Evolutionary conservation across 1,284 basidiomycete species (phyloP).

Genomic region (Papiliotrema laurentii): DNA sequence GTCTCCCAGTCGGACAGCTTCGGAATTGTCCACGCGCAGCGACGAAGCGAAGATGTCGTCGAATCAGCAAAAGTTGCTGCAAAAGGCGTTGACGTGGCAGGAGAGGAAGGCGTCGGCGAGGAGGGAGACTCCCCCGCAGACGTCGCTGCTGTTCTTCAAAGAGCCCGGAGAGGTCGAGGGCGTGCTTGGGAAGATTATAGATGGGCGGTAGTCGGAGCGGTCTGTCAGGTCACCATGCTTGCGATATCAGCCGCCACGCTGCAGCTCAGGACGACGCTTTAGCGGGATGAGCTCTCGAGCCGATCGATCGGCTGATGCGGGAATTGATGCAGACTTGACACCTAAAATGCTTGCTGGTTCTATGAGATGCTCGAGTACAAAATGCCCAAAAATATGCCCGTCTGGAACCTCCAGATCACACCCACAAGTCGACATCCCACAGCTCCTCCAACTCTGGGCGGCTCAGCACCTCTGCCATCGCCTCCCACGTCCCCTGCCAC

Average conservation of each 20-base stretch:
- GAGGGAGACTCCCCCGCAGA: conserved; percentile 13
- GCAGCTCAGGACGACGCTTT: too few species aligned
- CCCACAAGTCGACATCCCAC: background rate
- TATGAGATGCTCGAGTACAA: too few species aligned
- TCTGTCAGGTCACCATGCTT: too few species aligned
- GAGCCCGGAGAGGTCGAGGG: conserved; percentile 25
- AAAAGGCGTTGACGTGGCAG: conserved; percentile 32
- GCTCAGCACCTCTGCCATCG: background rate
- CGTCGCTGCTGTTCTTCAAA: conserved; percentile 27
- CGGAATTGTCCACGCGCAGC: conserved; percentile 6
- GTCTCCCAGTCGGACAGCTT: background rate
- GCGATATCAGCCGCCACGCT: too few species aligned
- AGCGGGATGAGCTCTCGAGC: too few species aligned
- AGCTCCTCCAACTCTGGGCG: background rate
- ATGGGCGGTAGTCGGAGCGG: too few species aligned
- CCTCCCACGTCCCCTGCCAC: background rate
- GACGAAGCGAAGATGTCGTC: conserved; percentile 24
- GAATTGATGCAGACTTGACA: too few species aligned
- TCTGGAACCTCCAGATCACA: too few species aligned
- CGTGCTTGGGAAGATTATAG: background rate
- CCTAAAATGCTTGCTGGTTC: too few species aligned
- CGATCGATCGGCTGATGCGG: too few species aligned
- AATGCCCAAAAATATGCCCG: too few species aligned
- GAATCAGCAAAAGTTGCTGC: conserved; percentile 35
- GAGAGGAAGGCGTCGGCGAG: conserved; percentile 18